Conservation (phyloP, 495 filamentous ascomycete genomes). For the Amphirosellinia nigrospora region DNA sequence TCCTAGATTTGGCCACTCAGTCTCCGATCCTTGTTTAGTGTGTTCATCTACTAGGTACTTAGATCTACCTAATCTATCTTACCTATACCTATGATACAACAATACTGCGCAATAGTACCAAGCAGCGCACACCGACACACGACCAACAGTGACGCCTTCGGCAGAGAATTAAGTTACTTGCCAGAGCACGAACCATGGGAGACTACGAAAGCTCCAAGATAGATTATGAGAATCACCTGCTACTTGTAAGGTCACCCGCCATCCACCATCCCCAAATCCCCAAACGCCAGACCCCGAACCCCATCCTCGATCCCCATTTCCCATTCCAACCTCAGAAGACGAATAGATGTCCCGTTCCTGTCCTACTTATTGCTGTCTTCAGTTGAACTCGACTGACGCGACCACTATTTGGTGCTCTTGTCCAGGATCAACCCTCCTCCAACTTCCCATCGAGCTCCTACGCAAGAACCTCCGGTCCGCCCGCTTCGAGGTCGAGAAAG, state of each 20-base stretch:
- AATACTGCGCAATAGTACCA: no score
- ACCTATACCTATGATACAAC: background rate
- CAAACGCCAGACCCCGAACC: no score
- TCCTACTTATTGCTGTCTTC: background rate
- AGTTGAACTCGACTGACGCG: slow-evolving; percentile 16
- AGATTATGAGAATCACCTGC: slow-evolving; percentile 55
- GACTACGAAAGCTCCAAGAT: slow-evolving; percentile 51
- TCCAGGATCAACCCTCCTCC: slow-evolving; percentile 91
- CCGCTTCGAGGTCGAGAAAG: slow-evolving; percentile 81
- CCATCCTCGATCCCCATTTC: no score
- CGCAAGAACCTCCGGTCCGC: slow-evolving; percentile 91
- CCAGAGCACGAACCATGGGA: slow-evolving; percentile 44
- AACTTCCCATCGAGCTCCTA: slow-evolving; percentile 86
- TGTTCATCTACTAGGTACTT: no score
- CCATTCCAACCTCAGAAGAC: no score
- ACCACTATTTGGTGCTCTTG: background rate
- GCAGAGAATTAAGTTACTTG: background rate
- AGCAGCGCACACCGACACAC: background rate
- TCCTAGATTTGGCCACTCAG: no score
- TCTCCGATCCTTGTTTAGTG: no score
- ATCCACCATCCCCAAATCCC: background rate
- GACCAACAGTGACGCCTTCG: background rate
- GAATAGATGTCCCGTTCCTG: no score
- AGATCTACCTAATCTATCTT: background rate
- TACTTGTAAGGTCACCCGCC: slow-evolving; percentile 45